Evolutionary conservation across 1,139 yeast genomes (phyloP), one percentile per base, ranked within the genome.

Genomic region (Zygosaccharomyces sapae): DNA sequence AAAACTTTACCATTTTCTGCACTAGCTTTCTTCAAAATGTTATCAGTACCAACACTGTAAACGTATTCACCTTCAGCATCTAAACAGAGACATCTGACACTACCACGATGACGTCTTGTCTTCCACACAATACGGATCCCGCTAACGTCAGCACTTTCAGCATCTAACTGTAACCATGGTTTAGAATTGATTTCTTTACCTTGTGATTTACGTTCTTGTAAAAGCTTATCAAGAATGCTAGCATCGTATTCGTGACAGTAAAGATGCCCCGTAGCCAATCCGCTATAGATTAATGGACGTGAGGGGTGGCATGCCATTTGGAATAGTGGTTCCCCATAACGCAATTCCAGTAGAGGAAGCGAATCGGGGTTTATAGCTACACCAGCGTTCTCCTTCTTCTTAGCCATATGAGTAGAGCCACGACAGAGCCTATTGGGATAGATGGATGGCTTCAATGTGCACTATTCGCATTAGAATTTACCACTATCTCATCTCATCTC

Each of bases 61-160:
- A 86, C 51, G 33, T 51, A 62, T 13, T 68, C 55, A 30, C 75
- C 71, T 13, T 79, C 77, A 0, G 76, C 69, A 53, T 85, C 90
- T 63, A 87, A 84, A n/a, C 79, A 70, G 5, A 88, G 70, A 5
- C 85, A 80, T 39, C 97, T 70, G 53, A 95, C 87, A 51, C 96
- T 85, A 1, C 90, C 92, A 66, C 88, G 88, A 64, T 92, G 97
- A 61, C 97, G 76, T 60, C 80, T 86, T 0, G 97, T 89, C 49
- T 83, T 78, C 97, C 97, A 92, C 33, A 73, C 54, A n/a, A 71
- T 61, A 3, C 65, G 66, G 2, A 79, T 63, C 1, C 62, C 68
- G 2, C 67, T 65, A 29, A 63, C 63, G 53, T 75, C 77, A 33
- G 65, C 63, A 30, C 63, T 49, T 16, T 54, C 53, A 0, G 65